Evolutionary conservation across 2,329 filamentous ascomycete genomes (phyloP).

Genomic region (Fusarium praegraminearum): DNA sequence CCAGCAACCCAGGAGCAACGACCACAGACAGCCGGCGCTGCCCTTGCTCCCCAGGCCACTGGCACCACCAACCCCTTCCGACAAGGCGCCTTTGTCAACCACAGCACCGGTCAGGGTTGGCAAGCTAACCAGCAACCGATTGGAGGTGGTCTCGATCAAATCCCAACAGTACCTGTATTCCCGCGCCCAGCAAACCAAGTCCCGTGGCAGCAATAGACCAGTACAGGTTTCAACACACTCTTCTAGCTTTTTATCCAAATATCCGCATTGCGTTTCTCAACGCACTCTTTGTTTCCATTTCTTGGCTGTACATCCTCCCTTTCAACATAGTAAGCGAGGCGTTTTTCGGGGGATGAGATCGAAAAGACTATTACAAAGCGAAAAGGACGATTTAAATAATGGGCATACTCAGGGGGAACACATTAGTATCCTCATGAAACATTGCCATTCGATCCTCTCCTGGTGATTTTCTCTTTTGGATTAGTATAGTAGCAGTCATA

Average conservation of each 20-base stretch:
- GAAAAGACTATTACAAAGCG: conserved; percentile 37
- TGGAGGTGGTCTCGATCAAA: conserved; percentile 81
- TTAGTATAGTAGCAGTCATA: conserved; percentile 44
- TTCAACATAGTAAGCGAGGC: conserved; percentile 52
- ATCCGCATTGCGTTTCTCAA: conserved; percentile 21
- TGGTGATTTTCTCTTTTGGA: conserved; percentile 40
- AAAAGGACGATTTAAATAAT: conserved; percentile 16
- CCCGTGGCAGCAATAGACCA: conserved; percentile 68
- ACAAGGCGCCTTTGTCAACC: conserved; percentile 89
- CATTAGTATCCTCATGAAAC: not conserved
- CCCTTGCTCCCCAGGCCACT: conserved; percentile 79
- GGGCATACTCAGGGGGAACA: not conserved
- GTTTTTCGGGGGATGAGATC: conserved; percentile 49
- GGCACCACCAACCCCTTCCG: conserved; percentile 96
- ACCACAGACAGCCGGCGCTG: conserved; percentile 60
- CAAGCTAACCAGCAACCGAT: conserved; percentile 83
- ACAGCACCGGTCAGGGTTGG: conserved; percentile 89
- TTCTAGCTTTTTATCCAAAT: conserved; percentile 12
- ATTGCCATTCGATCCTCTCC: conserved; percentile 23
- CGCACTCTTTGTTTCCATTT: conserved; percentile 30
- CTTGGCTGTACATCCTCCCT: conserved; percentile 42
- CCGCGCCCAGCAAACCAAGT: conserved; percentile 78
- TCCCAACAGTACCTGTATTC: conserved; percentile 86
- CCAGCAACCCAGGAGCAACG: conserved; percentile 54
- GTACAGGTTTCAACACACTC: not conserved